These are phyloP conservation scores for Neurospora cerealis DNA, from an alignment of 495 filamentous ascomycete species.

Conservation along the genomic window DNA sequence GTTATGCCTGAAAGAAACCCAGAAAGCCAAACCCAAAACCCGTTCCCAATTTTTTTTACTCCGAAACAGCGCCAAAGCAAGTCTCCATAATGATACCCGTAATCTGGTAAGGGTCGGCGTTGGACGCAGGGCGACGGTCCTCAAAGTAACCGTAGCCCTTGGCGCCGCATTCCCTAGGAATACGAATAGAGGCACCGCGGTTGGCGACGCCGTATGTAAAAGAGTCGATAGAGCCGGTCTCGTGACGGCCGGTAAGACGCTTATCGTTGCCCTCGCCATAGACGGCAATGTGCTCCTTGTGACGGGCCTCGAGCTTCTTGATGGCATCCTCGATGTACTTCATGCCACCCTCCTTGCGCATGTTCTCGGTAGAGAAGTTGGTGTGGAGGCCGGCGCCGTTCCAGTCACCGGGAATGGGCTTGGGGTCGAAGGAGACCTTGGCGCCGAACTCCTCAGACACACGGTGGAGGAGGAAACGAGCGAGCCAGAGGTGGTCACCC, in stretches of 20 bases:
- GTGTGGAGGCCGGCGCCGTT: constrained; percentile 97
- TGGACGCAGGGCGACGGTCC: constrained; percentile 89
- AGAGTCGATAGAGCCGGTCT: constrained; percentile 85
- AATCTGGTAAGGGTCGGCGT: constrained; percentile 80
- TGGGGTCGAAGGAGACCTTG: constrained; percentile 92
- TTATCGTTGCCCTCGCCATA: constrained; percentile 90
- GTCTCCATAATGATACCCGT: constrained; percentile 29
- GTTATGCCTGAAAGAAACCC: neutral
- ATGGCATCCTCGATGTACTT: constrained; percentile 71
- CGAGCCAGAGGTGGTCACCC: constrained; percentile 97
- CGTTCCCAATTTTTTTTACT: neutral
- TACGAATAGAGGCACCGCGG: constrained; percentile 83
- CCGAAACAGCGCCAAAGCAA: constrained; percentile 4
- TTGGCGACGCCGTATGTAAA: constrained; percentile 96
- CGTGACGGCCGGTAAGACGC: constrained; percentile 90
- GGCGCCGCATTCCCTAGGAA: constrained; percentile 79
- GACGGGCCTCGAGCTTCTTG: constrained; percentile 65
- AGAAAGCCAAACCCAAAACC: constrained; percentile 3
- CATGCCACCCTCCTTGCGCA: constrained; percentile 88
- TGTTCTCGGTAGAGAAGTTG: constrained; percentile 81
- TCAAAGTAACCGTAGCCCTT: constrained; percentile 98
- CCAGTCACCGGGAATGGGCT: constrained; percentile 98
- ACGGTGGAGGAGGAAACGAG: constrained; percentile 91
- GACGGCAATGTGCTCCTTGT: constrained; percentile 91
- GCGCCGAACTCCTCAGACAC: constrained; percentile 96